Evolutionary conservation across 495 filamentous ascomycete genomes (phyloP).

Genomic region (Hyaloscypha finlandica): DNA sequence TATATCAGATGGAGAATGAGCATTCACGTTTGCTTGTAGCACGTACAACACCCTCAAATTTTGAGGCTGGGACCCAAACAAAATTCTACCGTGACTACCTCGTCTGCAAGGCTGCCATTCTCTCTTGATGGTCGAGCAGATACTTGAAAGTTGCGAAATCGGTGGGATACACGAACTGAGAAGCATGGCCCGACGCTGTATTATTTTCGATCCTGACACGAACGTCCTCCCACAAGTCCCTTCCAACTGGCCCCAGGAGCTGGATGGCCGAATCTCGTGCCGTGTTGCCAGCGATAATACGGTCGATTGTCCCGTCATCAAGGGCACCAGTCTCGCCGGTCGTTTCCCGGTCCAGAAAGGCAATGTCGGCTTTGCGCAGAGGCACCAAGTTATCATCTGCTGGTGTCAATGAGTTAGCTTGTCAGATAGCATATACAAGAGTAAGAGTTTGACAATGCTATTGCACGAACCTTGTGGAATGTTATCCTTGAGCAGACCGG

Average conservation of each 20-base stretch:
- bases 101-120: background rate
- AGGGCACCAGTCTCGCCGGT: background rate
- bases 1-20: background rate
- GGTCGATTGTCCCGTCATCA: background rate
- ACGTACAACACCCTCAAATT: background rate
- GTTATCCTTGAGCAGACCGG: background rate
- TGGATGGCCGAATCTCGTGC: background rate
- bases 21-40: background rate
- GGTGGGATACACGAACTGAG: background rate
- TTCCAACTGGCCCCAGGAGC: background rate
- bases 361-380: constrained; percentile 5
- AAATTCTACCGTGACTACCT: background rate
- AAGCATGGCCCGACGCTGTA: background rate
- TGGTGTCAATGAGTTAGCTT: background rate
- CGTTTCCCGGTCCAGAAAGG: background rate
- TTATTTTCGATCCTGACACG: background rate
- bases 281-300: background rate
- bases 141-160: constrained; percentile 3
- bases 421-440: background rate
- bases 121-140: background rate
- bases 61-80: background rate
- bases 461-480: background rate
- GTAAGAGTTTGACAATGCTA: background rate
- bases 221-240: background rate
- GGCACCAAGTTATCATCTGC: background rate